These are phyloP conservation scores for Phaeosphaeriaceae sp. DNA, from an alignment of 2,329 filamentous ascomycete genomes.

Conservation along the genomic window DNA sequence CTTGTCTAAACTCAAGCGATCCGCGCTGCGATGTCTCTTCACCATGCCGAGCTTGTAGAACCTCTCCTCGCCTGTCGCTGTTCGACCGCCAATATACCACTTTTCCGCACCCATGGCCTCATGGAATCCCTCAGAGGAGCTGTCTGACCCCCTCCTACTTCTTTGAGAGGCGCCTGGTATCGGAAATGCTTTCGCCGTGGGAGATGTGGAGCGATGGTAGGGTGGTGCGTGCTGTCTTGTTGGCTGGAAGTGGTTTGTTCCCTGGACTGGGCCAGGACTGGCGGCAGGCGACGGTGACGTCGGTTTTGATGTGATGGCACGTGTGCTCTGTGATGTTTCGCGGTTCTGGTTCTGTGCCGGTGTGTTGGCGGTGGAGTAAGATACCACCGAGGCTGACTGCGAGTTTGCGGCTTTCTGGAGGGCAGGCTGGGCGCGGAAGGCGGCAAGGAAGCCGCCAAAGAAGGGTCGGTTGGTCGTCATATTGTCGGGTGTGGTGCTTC, in stretches of 20 bases:
- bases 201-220: constrained; percentile 48
- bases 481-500: constrained; percentile 27
- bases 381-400: constrained; percentile 44
- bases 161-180: constrained; percentile 43
- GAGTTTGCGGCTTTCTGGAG: constrained; percentile 63
- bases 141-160: constrained; percentile 73
- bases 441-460: constrained; percentile 71
- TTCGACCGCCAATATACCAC: constrained; percentile 82
- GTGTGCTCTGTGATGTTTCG: constrained; percentile 49
- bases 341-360: constrained; percentile 48
- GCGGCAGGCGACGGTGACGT: constrained; percentile 40
- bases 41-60: constrained; percentile 84
- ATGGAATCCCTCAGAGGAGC: constrained; percentile 76
- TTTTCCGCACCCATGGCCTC: constrained; percentile 76
- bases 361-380: constrained; percentile 42
- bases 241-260: constrained; percentile 49
- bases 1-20: constrained; percentile 76
- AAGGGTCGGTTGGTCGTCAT: constrained; percentile 73
- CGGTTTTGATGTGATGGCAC: constrained; percentile 47
- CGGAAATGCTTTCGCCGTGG: constrained; percentile 44
- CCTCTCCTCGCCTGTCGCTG: constrained; percentile 77
- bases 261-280: constrained; percentile 49
- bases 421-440: constrained; percentile 69
- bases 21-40: constrained; percentile 73
- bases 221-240: constrained; percentile 50